phyloP scores from a whole-genome alignment of 176 grass and related monocot genomes.

The Guadua angustifolia region DNA sequence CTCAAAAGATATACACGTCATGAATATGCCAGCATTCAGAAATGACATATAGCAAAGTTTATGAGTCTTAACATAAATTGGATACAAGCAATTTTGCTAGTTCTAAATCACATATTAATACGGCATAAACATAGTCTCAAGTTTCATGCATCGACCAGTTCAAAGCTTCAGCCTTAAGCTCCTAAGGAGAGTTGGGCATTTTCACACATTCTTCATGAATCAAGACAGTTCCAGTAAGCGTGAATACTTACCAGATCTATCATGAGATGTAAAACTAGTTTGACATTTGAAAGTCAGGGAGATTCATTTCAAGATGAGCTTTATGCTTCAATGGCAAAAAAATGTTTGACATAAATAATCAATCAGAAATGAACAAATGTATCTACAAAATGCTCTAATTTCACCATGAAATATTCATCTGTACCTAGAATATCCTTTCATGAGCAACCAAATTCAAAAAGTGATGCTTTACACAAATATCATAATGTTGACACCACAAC shows the following conservation, averaged over 20 bases:
- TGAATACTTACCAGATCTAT: too few species aligned
- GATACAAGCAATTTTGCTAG: neutral
- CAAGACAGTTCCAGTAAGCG: neutral
- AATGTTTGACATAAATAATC: neutral
- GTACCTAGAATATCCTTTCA: neutral
- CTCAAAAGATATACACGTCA: neutral
- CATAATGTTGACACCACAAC: neutral
- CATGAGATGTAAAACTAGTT: neutral
- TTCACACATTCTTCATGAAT: conserved; percentile 1
- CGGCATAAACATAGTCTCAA: neutral
- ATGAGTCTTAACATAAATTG: conserved; percentile 13
- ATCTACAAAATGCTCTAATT: too few species aligned
- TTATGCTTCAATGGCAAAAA: neutral
- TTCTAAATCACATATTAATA: neutral
- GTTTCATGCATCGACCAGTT: conserved; percentile 12
- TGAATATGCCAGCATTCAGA: conserved; percentile 22
- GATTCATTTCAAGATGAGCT: neutral
- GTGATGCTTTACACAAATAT: neutral
- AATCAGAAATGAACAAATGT: too few species aligned
- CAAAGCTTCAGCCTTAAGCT: neutral
- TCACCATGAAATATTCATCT: neutral
- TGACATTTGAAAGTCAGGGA: neutral
- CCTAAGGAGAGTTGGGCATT: neutral
- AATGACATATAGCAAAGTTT: neutral
- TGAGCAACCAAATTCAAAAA: neutral